Evolutionary conservation across 176 grass and related monocot species (phyloP), one percentile per base, ranked within the genome.

Genomic region (Paspalum vaginatum): DNA sequence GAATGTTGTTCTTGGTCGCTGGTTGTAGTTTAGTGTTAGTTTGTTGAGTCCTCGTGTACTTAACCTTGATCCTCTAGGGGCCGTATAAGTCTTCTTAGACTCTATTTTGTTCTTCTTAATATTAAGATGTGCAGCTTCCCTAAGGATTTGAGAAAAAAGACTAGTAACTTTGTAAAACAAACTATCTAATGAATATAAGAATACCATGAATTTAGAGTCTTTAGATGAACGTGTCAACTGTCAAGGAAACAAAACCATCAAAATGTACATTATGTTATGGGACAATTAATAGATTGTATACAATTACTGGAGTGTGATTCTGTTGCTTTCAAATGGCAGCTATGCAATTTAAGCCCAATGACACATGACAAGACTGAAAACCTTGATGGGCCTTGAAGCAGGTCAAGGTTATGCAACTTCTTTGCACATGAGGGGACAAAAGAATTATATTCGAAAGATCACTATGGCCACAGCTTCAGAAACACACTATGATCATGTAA

Each of bases 171-270:
- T 61, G 12, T 61, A 25, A 61, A 32, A 57, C 2, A 24, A 71
- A 24, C 21, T 77, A 66, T 60, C 65, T 64, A 11, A 49, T 57
- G 27, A 78, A 71, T 27, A 26, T 44, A 70, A 42, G 68, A 70
- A 71, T n/a, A 42, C 17, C 15, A 69, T 59, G 10, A 41, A 27
- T 77, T 84, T 62, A 75, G 7, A 41, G 25, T 56, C 24, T 44
- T 60, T 5, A 27, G 11, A 81, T 56, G 70, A 63, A 85, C n/a
- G 9, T 49, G 16, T 44, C 37, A 64, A 82, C 6, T 49, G 16
- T 44, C 37, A 64, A 82, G 11, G 56, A 62, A 82, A 27, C 58
- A 85, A 48, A 62, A 54, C n/a, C 16, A 45, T n/a, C 6, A 55
- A 17, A 72, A 37, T 27, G 5, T 53, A 21, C 46, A 27, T 16